A percentile compares a stretch with the other conserved stretches of the same genome.
These are phyloP conservation scores for Zymoseptoria brevis DNA, from an alignment of 2,329 filamentous ascomycete genomes.

Conservation along the genomic window DNA sequence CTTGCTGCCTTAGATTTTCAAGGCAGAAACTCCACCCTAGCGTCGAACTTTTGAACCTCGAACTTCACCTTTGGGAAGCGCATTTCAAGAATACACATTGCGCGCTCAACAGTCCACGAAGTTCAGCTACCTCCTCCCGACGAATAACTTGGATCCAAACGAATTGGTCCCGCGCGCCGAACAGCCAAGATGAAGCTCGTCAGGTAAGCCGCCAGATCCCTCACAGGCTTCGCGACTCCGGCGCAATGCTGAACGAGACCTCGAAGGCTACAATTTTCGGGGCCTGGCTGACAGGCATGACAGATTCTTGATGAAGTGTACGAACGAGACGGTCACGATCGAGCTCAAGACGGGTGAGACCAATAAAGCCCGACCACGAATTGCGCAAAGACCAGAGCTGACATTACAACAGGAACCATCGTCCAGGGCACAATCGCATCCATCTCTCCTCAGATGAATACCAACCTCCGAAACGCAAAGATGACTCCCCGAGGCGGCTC, in stretches of 20 bases:
- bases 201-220: conserved; percentile 54
- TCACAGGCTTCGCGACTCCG: conserved; percentile 14
- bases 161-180: conserved; percentile 7
- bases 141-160: not conserved
- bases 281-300: conserved; percentile 28
- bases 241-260: conserved; percentile 42
- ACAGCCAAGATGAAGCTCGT: conserved; percentile 82
- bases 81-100: not conserved
- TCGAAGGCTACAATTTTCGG: conserved; percentile 34
- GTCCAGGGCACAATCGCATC: conserved; percentile 94
- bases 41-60: not conserved
- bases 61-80: not conserved
- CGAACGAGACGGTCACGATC: conserved; percentile 96
- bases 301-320: conserved; percentile 99
- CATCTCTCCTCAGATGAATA: conserved; percentile 98
- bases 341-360: conserved; percentile 89
- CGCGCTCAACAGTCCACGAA: not conserved
- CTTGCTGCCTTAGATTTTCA: too few species aligned
- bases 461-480: conserved; percentile 87
- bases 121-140: not conserved
- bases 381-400: conserved; percentile 1
- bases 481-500: conserved; percentile 89
- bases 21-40: not conserved
- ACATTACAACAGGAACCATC: conserved; percentile 63
- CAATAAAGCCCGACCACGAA: conserved; percentile 2